These are phyloP conservation scores for Camellia lanceoleosa DNA, from an alignment of 148 eudicot species.

Conservation along the genomic window DNA sequence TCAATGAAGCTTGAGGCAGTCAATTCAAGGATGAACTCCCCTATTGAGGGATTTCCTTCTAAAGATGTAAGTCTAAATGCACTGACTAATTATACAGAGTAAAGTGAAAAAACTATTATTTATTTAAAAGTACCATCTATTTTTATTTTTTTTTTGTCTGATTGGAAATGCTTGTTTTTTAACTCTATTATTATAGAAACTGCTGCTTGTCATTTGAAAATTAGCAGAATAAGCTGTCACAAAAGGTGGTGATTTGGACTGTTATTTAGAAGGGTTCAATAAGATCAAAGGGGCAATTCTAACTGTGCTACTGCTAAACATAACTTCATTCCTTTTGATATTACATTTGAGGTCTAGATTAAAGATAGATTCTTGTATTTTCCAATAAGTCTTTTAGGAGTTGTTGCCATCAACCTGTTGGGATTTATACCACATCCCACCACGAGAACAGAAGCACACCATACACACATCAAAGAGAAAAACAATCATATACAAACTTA, in stretches of 20 bases:
- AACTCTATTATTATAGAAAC: not conserved
- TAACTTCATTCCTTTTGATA: not conserved
- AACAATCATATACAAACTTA: too few relatives aligned
- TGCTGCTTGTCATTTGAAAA: not conserved
- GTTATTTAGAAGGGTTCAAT: not conserved
- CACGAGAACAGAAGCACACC: too few relatives aligned
- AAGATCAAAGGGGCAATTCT: not conserved
- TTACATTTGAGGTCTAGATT: too few relatives aligned
- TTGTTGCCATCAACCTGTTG: not conserved
- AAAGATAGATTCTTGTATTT: not conserved
- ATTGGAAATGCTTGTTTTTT: not conserved
- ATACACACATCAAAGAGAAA: too few relatives aligned
- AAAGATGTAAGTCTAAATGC: constrained; percentile 59
- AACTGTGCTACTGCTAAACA: not conserved
- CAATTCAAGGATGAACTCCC: constrained; percentile 54
- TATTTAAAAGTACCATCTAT: not conserved
- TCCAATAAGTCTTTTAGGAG: not conserved
- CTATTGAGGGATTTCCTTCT: constrained; percentile 51
- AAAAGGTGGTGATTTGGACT: not conserved
- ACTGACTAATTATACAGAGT: constrained; percentile 1
- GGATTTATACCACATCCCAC: too few relatives aligned
- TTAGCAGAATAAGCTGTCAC: not conserved
- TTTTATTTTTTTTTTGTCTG: not conserved
- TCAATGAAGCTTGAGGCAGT: constrained; percentile 94
- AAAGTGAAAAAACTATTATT: not conserved